Conservation (phyloP, 345 rosid species). For the Eucalyptus leucophloia region DNA sequence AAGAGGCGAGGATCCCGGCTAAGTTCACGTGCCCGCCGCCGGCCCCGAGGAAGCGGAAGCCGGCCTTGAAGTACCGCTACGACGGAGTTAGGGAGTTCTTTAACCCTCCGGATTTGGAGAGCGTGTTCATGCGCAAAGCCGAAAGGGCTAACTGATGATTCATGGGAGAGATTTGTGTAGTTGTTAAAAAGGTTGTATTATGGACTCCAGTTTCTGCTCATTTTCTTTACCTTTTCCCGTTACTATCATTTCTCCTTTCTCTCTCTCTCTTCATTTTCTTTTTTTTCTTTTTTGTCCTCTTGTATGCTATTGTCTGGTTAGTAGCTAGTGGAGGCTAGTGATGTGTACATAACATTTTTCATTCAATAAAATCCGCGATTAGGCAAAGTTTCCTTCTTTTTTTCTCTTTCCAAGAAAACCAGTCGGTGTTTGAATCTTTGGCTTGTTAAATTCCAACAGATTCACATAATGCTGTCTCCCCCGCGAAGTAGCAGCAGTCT, state of each 20-base stretch:
- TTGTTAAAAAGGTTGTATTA: background rate
- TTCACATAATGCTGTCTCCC: background rate
- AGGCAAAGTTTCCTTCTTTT: background rate
- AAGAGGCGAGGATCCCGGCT: constrained; percentile 38
- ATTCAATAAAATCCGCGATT: background rate
- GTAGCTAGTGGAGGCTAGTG: background rate
- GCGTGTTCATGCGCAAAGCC: constrained; percentile 33
- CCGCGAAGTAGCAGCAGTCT: background rate
- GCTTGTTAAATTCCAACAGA: background rate
- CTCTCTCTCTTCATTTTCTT: background rate
- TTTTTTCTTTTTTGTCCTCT: background rate
- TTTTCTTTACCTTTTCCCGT: background rate
- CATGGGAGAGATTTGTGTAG: background rate
- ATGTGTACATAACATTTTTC: background rate
- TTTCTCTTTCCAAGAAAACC: background rate
- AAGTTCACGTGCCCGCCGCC: constrained; percentile 56
- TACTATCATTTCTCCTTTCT: background rate
- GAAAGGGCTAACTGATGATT: constrained; percentile 21
- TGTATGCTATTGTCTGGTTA: background rate
- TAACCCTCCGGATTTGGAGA: constrained; percentile 49
- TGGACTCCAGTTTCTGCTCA: background rate
- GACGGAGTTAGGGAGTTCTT: constrained; percentile 25
- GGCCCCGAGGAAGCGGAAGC: constrained; percentile 60
- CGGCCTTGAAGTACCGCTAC: constrained; percentile 19
- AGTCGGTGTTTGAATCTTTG: background rate